Evolutionary conservation across 78 protist genomes (phyloP).

Genomic region (Anaeramoeba ignava): DNA sequence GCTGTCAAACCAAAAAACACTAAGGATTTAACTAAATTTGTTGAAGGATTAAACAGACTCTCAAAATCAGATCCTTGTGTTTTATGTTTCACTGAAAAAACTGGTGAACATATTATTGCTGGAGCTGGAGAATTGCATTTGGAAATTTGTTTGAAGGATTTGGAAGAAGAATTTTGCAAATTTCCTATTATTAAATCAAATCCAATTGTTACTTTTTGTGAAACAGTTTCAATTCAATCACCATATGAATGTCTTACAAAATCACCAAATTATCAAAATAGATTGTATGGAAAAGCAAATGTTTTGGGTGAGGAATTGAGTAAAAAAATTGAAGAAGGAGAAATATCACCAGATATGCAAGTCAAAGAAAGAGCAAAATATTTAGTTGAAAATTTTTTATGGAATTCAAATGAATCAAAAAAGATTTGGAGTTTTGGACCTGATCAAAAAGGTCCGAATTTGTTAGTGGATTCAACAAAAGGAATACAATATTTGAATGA

Average conservation of each 20-base stretch:
- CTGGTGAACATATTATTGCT: conserved; percentile 98
- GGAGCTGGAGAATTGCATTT: conserved; percentile 98
- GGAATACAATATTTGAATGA: conserved; percentile 84
- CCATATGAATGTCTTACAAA: conserved; percentile 60
- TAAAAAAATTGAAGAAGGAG: conserved; percentile 67
- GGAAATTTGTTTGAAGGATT: conserved; percentile 94
- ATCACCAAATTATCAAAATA: conserved; percentile 99
- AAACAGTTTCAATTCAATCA: conserved; percentile 67
- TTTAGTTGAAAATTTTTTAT: conserved; percentile 64
- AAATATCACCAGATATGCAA: conserved; percentile 47
- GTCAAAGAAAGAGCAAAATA: conserved; percentile 59
- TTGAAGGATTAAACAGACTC: conserved; percentile 93
- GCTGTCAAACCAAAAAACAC: conserved; percentile 61
- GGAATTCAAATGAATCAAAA: conserved; percentile 73
- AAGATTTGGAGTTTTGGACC: conserved; percentile 97
- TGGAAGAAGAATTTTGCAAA: conserved; percentile 81
- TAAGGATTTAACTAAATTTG: conserved; percentile 92
- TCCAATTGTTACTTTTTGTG: conserved; percentile 96
- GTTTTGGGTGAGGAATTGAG: conserved; percentile 81
- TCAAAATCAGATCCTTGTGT: conserved; percentile 91
- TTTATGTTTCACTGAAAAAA: conserved; percentile 65
- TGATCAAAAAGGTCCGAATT: conserved; percentile 86
- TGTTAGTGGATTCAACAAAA: conserved; percentile 72
- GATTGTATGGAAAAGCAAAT: conserved; percentile 71
- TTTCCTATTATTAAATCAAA: conserved; percentile 77